Conservation (phyloP, 768 basidiomycete species). For the Leucogyrophana mollusca region DNA sequence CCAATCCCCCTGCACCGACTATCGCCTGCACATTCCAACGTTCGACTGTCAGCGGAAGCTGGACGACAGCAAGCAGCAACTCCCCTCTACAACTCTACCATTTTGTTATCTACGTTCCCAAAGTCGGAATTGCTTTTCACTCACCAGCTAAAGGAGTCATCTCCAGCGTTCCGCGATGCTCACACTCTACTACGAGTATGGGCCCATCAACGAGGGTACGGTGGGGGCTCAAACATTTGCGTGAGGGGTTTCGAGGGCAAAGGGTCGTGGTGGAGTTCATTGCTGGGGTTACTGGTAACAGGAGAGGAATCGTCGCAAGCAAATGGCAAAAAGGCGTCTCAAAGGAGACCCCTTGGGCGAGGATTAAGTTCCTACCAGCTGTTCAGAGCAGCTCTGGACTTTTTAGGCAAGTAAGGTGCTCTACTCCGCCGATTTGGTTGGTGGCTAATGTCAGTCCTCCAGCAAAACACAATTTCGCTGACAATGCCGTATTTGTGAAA, state of each 20-base stretch:
- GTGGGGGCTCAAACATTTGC: conserved; percentile 52
- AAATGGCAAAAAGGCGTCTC: conserved; percentile 23
- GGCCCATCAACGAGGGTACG: conserved; percentile 85
- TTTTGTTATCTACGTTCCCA: conserved; percentile 48
- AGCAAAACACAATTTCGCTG: conserved; percentile 73
- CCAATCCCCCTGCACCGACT: conserved; percentile 69
- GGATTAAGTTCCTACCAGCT: conserved; percentile 91
- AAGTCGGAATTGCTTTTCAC: conserved; percentile 39
- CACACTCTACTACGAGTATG: conserved; percentile 82
- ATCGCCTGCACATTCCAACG: conserved; percentile 73
- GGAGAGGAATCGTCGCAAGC: conserved; percentile 59
- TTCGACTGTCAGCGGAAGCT: conserved; percentile 42
- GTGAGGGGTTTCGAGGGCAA: conserved; percentile 69
- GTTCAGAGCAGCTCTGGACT: conserved; percentile 81
- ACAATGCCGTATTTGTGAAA: conserved; percentile 59
- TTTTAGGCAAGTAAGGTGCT: conserved; percentile 57
- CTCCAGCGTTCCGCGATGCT: conserved; percentile 69
- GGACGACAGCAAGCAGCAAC: conserved; percentile 45
- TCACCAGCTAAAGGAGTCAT: conserved; percentile 48
- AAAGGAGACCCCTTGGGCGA: conserved; percentile 64
- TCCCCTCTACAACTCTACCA: conserved; percentile 76
- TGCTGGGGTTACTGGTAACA: conserved; percentile 58
- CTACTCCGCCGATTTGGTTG: neutral
- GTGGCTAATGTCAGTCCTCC: conserved; percentile 11
- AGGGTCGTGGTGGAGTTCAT: conserved; percentile 66